phyloP scores from a whole-genome alignment of 2,329 filamentous ascomycete genomes.

The Claviceps sp. region DNA sequence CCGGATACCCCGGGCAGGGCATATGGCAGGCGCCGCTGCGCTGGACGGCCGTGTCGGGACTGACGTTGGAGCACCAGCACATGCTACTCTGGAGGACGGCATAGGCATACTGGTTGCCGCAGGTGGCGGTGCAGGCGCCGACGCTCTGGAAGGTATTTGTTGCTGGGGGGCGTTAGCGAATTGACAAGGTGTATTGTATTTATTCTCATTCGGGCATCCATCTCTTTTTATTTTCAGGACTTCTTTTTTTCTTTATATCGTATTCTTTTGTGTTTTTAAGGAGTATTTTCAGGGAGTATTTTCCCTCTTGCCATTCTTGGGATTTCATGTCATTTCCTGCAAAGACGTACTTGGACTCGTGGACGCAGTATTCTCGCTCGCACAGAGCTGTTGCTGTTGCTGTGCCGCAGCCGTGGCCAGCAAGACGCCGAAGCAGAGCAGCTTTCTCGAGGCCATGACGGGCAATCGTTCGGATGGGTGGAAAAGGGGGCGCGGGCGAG shows the following conservation, averaged over 20 bases:
- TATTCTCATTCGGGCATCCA: background rate
- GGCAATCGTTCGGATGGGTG: background rate
- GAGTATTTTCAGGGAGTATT: background rate
- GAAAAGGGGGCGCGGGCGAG: background rate
- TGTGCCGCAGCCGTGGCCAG: background rate
- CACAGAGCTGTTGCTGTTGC: slow-evolving; percentile 2
- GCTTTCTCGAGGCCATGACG: background rate
- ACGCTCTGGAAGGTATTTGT: slow-evolving; percentile 2
- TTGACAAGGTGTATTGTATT: background rate
- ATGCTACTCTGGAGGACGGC: slow-evolving; percentile 1
- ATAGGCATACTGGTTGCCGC: slow-evolving; percentile 1
- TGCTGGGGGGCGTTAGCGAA: background rate
- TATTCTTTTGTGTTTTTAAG: background rate
- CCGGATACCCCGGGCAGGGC: slow-evolving; percentile 4
- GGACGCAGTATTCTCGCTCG: slow-evolving; percentile 1
- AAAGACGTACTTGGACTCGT: background rate
- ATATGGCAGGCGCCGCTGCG: background rate
- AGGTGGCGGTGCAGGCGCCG: slow-evolving; percentile 1
- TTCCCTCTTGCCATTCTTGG: too few species aligned
- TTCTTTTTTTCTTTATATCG: background rate
- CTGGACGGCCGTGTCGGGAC: background rate
- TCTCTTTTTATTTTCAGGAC: background rate
- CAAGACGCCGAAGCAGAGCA: background rate
- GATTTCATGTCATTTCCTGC: too few species aligned
- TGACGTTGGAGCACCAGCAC: slow-evolving; percentile 5